These are phyloP conservation scores for Hericium rajendrae DNA, from an alignment of 768 basidiomycete species.

Conservation along the genomic window DNA sequence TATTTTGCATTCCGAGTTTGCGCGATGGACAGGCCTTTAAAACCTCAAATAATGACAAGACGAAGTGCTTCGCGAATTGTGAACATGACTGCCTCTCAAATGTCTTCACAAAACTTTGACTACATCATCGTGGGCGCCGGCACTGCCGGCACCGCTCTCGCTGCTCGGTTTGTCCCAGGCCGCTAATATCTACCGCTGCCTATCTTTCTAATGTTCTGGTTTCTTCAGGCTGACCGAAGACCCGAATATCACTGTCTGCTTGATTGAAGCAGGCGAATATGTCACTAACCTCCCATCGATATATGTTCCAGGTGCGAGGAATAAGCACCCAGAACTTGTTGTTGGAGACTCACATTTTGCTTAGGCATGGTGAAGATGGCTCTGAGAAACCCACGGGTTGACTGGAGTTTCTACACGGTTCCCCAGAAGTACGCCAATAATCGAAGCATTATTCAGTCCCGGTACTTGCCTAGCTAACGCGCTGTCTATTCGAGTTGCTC, in stretches of 20 bases:
- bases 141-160: background rate
- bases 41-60: no score
- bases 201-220: no score
- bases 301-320: background rate
- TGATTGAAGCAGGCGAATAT: background rate
- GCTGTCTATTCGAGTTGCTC: background rate
- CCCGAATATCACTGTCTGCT: background rate
- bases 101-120: background rate
- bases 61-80: no score
- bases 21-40: no score
- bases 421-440: background rate
- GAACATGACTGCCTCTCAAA: no score
- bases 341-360: background rate
- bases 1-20: no score
- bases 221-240: background rate
- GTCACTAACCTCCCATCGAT: background rate
- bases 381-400: background rate
- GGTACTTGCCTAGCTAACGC: background rate
- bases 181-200: no score
- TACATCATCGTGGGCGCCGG: background rate
- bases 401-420: background rate
- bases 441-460: background rate
- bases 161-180: background rate
- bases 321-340: background rate
- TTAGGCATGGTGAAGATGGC: background rate